A percentile compares a stretch with the other conserved stretches of the same genome.
Conservation (phyloP, 2,329 filamentous ascomycete species). For the Aspergillus alliaceus region DNA sequence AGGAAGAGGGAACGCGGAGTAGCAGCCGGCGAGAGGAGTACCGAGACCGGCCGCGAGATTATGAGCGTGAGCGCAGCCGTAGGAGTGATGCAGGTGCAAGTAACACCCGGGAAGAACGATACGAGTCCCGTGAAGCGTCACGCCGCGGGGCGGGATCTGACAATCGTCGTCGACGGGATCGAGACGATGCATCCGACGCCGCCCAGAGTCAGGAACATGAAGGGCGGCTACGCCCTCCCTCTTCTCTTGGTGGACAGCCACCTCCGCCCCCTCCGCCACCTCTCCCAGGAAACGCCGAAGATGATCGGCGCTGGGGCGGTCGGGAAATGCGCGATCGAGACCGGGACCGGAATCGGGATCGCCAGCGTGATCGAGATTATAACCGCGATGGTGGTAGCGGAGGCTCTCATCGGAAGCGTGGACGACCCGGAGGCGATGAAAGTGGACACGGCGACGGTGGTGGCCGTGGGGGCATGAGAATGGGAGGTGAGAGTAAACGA, state of each 20-base stretch:
- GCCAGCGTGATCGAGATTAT: conserved; percentile 34
- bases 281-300: conserved; percentile 23
- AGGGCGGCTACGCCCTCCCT: conserved; percentile 35
- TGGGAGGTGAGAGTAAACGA: conserved; percentile 43
- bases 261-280: conserved; percentile 31
- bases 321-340: conserved; percentile 38
- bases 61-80: conserved; percentile 36
- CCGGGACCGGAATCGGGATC: conserved; percentile 36
- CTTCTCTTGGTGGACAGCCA: conserved; percentile 30
- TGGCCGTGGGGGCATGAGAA: conserved; percentile 38
- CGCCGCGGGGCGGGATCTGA: conserved; percentile 34
- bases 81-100: conserved; percentile 29
- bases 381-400: conserved; percentile 27
- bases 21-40: conserved; percentile 37
- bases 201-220: conserved; percentile 29
- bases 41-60: conserved; percentile 34
- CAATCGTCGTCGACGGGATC: conserved; percentile 36
- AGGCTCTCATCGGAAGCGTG: conserved; percentile 37
- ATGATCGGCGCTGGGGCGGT: conserved; percentile 36
- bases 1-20: conserved; percentile 25
- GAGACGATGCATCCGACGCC: conserved; percentile 29
- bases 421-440: conserved; percentile 36
- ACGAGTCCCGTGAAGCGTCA: conserved; percentile 30
- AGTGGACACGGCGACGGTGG: conserved; percentile 26
- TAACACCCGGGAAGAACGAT: conserved; percentile 23